These are phyloP conservation scores for Talaromyces borbonicus DNA, from an alignment of 495 filamentous ascomycete genomes.

Conservation along the genomic window DNA sequence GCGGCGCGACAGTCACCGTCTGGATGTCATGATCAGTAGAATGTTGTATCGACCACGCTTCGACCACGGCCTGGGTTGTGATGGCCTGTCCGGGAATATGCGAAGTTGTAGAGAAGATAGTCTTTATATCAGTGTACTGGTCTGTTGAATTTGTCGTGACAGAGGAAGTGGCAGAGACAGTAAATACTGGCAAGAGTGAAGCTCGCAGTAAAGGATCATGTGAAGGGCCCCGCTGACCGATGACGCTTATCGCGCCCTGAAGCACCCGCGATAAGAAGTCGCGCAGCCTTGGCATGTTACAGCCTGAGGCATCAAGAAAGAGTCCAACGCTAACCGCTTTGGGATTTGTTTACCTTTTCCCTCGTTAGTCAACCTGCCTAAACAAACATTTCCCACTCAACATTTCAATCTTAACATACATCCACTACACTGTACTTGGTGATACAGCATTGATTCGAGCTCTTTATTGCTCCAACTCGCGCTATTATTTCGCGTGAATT, in stretches of 20 bases:
- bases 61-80: too few species aligned
- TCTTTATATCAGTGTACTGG: too few species aligned
- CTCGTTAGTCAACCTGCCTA: conserved; percentile 12
- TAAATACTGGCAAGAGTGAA: neutral
- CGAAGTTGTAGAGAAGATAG: too few species aligned
- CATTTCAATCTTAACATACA: too few species aligned
- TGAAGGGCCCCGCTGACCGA: conserved; percentile 8
- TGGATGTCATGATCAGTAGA: conserved; percentile 1
- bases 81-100: too few species aligned
- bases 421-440: too few species aligned
- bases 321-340: neutral
- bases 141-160: too few species aligned
- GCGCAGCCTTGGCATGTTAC: neutral
- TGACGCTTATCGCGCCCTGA: conserved; percentile 5
- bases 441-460: too few species aligned
- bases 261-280: neutral
- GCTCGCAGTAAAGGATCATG: too few species aligned
- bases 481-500: too few species aligned
- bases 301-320: neutral
- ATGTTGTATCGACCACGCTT: neutral
- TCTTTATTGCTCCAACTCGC: too few species aligned
- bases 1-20: conserved; percentile 4
- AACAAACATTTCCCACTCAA: conserved; percentile 10
- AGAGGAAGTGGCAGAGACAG: neutral
- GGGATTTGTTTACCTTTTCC: conserved; percentile 38